These are phyloP conservation scores for Sphaerosporella brunnea DNA, from an alignment of 495 filamentous ascomycete genomes.

Conservation along the genomic window DNA sequence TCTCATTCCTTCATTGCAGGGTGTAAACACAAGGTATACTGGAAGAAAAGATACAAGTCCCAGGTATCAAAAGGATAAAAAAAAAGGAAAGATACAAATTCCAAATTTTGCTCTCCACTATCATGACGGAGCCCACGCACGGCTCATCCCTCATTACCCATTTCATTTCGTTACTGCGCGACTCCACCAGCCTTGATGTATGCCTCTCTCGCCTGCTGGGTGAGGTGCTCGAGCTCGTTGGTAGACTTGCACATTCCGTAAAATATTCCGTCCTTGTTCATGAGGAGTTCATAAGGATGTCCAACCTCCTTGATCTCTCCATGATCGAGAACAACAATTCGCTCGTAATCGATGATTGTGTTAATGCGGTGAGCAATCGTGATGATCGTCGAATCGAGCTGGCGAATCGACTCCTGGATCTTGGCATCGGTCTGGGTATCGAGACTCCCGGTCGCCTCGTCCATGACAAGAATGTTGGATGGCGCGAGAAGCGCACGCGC, in stretches of 20 bases:
- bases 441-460: slow-evolving; percentile 93
- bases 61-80: too few species aligned
- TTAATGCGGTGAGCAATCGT: slow-evolving; percentile 97
- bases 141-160: too few species aligned
- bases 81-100: neutral
- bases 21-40: too few species aligned
- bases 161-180: too few species aligned
- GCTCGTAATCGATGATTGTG: slow-evolving; percentile 83
- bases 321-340: slow-evolving; percentile 77
- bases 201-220: slow-evolving; percentile 56
- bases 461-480: slow-evolving; percentile 89
- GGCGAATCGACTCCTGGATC: slow-evolving; percentile 24
- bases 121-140: too few species aligned
- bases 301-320: slow-evolving; percentile 71
- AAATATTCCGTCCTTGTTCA: slow-evolving; percentile 50
- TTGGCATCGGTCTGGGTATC: slow-evolving; percentile 35
- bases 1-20: too few species aligned
- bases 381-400: slow-evolving; percentile 66
- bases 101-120: neutral
- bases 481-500: slow-evolving; percentile 86
- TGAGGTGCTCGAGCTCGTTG: slow-evolving; percentile 49
- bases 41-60: too few species aligned
- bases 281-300: slow-evolving; percentile 60
- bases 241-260: slow-evolving; percentile 60
- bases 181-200: slow-evolving; percentile 15